These are phyloP conservation scores for Aspergillus sp. DNA, from an alignment of 2,329 filamentous ascomycete genomes.

Conservation along the genomic window DNA sequence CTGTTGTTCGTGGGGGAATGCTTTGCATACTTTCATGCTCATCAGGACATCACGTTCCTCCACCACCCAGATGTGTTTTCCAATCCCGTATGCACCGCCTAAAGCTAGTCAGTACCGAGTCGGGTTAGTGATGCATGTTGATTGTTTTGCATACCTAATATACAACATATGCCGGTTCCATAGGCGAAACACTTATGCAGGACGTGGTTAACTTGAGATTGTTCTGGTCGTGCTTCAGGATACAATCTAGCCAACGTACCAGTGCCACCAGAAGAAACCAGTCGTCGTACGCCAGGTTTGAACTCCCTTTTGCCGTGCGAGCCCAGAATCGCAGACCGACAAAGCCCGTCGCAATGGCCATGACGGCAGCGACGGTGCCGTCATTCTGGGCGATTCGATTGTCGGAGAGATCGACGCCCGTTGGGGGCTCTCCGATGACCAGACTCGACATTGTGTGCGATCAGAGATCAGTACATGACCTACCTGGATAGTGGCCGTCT, in stretches of 20 bases:
- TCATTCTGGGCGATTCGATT: constrained; percentile 8
- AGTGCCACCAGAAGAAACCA: constrained; percentile 11
- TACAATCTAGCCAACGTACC: background rate
- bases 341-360: constrained; percentile 10
- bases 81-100: constrained; percentile 15
- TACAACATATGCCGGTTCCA: constrained; percentile 12
- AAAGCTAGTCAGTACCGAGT: background rate
- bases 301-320: constrained; percentile 3
- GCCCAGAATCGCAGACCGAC: constrained; percentile 13
- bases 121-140: background rate
- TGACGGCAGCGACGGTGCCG: constrained; percentile 6
- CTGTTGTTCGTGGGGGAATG: background rate
- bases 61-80: constrained; percentile 18
- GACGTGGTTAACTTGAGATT: background rate
- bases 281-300: constrained; percentile 9
- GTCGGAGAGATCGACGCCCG: constrained; percentile 7
- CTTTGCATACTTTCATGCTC: constrained; percentile 8
- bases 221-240: background rate
- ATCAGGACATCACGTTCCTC: constrained; percentile 6
- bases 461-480: background rate
- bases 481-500: background rate
- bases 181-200: constrained; percentile 9
- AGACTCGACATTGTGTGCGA: constrained; percentile 7
- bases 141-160: constrained; percentile 1
- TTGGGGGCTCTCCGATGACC: constrained; percentile 4